Percentiles rank a stretch among this genome's conserved stretches.
Conservation (phyloP, 805 yeast genomes). For the Zygosaccharomyces kombuchaensis region DNA sequence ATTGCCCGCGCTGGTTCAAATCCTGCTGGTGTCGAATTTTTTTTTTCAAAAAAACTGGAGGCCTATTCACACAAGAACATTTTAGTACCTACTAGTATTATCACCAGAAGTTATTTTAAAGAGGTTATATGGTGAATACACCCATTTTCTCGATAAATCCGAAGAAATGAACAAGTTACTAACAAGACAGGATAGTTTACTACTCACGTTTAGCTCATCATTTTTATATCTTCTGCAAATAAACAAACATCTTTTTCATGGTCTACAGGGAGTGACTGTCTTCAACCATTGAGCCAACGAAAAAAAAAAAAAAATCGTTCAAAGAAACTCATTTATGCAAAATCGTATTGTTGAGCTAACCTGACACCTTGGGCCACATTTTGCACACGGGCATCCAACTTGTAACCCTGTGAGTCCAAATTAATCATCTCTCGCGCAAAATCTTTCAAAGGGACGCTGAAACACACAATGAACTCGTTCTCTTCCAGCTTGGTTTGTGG, state of each 20-base stretch:
- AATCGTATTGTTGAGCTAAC: slow-evolving; percentile 43
- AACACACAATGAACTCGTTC: slow-evolving; percentile 88
- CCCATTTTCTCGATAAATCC: too few species aligned
- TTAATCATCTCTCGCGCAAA: slow-evolving; percentile 52
- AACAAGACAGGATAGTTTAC: too few species aligned
- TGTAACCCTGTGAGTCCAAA: slow-evolving; percentile 61
- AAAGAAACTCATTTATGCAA: not conserved
- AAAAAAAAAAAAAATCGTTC: not conserved
- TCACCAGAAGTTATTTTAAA: too few species aligned
- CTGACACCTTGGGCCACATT: slow-evolving; percentile 79
- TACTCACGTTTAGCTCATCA: too few species aligned
- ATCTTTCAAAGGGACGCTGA: slow-evolving; percentile 58
- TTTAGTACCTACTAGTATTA: too few species aligned
- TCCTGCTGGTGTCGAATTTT: slow-evolving; percentile 43
- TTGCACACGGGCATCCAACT: slow-evolving; percentile 82
- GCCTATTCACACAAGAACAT: too few species aligned
- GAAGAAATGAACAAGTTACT: not conserved
- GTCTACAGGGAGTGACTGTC: too few species aligned
- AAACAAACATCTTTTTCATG: too few species aligned
- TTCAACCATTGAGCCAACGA: too few species aligned
- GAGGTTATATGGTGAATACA: too few species aligned
- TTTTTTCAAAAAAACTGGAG: slow-evolving; percentile 18
- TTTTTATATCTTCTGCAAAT: too few species aligned
- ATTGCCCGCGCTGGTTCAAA: slow-evolving; percentile 48
- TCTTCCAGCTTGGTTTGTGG: slow-evolving; percentile 82